Base-by-base conservation (phyloP, 1,284 basidiomycete species). In the Pascua guehoae region DNA sequence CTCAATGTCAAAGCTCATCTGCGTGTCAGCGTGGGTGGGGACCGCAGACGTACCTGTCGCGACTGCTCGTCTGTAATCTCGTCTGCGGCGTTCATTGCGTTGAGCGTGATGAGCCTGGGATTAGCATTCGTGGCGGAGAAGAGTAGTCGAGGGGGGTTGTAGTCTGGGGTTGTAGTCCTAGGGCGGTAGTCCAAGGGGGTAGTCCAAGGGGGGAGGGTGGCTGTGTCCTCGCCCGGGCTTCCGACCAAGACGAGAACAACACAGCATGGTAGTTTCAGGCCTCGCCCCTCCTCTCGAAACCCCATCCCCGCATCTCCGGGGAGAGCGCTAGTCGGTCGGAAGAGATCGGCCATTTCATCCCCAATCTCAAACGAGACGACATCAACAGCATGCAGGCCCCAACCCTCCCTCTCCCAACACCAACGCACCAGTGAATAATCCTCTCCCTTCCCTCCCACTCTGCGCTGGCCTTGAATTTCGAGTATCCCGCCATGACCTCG, bases 1-100 rank as follows among this genome's bases (percentile, higher is more conserved):
- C 67, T 98, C 95, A 50, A 98, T 89, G 70, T 98, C 96, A 71
- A 98, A 98, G 8, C 93, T 82, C 66, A 98, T 84, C 90, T 97
- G 68, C 32, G 8, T 44, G 15, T 15, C 24, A 18, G 10, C n/a
- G 24, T 18, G 17, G 16, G 5, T 46, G 4, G 24, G 17, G 14
- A n/a, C 15, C 7, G 7, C 17, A 4, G 45, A 68, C 81, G 52
- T 57, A 89, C 91, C 83, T 97, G 93, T 57, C 96, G 81, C 1
- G 90, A 88, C 71, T 98, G 93, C 65, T 98, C 94, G 58, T 98
- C 94, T 1, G 89, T 88, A 51, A 98, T 88, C 77, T 97, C 93
- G 68, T 98, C 95, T 36, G 91, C 92, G 7, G 92, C 96, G 72
- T 92, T 91, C 91, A 98, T 96, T 2, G 87, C 88, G 67, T 98